phyloP scores from a whole-genome alignment of 768 basidiomycete genomes.

The Phylloporus arenicola region DNA sequence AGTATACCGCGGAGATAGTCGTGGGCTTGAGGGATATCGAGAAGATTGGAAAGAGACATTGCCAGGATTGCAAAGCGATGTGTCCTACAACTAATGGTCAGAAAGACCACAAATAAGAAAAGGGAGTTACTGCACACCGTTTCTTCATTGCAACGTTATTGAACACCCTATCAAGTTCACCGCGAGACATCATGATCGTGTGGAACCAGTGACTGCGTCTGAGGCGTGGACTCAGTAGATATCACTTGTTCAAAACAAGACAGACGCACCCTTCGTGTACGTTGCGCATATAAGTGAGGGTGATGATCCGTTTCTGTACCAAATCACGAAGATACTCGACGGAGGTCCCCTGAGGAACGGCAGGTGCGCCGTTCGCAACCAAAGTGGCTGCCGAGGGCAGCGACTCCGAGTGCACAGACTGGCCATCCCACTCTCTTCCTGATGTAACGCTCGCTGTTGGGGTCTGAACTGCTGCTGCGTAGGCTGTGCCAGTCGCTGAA shows the following conservation, averaged over 20 bases:
- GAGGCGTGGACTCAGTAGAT: constrained; percentile 4
- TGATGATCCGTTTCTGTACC: constrained; percentile 79
- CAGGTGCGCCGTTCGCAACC: constrained; percentile 30
- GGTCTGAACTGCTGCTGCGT: constrained; percentile 32
- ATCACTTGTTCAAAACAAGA: neutral
- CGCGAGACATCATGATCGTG: constrained; percentile 71
- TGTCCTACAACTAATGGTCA: constrained; percentile 47
- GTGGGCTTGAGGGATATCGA: constrained; percentile 75
- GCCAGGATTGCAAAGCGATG: constrained; percentile 79
- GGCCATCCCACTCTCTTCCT: constrained; percentile 66
- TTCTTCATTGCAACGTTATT: constrained; percentile 72
- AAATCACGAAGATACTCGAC: constrained; percentile 76
- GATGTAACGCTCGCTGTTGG: constrained; percentile 36
- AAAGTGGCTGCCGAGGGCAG: constrained; percentile 36
- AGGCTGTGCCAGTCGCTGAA: constrained; percentile 36
- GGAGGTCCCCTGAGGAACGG: constrained; percentile 55
- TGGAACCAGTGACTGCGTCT: constrained; percentile 87
- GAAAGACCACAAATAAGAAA: neutral
- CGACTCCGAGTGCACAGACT: constrained; percentile 53
- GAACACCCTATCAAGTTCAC: constrained; percentile 72
- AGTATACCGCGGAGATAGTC: constrained; percentile 75
- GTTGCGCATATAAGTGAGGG: constrained; percentile 78
- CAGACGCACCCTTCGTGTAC: constrained; percentile 77
- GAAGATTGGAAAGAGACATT: constrained; percentile 76
- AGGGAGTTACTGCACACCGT: constrained; percentile 42